Evolutionary conservation across 208 protist species (phyloP), one percentile per base, ranked within the genome.

Genomic region (Herpetomonas samuelpessoai): DNA sequence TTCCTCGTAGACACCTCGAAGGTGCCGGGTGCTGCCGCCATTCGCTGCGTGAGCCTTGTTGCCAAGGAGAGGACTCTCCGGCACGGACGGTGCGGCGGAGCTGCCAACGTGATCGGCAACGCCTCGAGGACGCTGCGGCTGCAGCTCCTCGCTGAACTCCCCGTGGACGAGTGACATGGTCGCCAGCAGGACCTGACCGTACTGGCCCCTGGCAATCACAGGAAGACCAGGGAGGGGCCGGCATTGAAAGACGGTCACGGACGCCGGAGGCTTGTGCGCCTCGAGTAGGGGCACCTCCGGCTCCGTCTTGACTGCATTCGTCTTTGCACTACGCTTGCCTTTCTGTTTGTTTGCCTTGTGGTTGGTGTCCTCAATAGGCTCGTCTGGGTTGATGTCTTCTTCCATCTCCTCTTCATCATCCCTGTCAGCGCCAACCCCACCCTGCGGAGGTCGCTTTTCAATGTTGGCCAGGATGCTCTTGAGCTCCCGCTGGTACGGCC

Each of bases 101-200:
- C 14, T 14, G 9, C 6, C 35, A 14, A 6, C 35, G 14, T 41
- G 35, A 14, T 14, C 14, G 35, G 6, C 9, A 6, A 41, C 14
- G 14, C 35, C 35, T 18, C 35, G 35, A 14, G 35, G 35, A 41
- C 35, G 35, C 35, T 18, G 35, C 14, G 35, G 35, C 22, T 49
- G 57, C 27, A 45, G 26, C 16, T 46, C 49, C 26, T 47, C 38
- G 25, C 72, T 64, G 0, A 52, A 28, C 3, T 47, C 35, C 16
- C 67, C 70, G 14, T 57, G 69, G 26, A 76, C 68, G 28, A 86
- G 63, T 9, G 78, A 79, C 52, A 89, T 62, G n/a, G 71, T 67
- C 7, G 82, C 82, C 25, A 89, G 57, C 38, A 65, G 72, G 10
- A 89, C 72, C 24, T 41, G 22, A 60, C 78, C 83, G 62, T 73